A percentile compares a stretch with the other conserved stretches of the same genome.
Evolutionary conservation across 345 rosid genomes (phyloP).

Genomic region (Ceriops tagal): DNA sequence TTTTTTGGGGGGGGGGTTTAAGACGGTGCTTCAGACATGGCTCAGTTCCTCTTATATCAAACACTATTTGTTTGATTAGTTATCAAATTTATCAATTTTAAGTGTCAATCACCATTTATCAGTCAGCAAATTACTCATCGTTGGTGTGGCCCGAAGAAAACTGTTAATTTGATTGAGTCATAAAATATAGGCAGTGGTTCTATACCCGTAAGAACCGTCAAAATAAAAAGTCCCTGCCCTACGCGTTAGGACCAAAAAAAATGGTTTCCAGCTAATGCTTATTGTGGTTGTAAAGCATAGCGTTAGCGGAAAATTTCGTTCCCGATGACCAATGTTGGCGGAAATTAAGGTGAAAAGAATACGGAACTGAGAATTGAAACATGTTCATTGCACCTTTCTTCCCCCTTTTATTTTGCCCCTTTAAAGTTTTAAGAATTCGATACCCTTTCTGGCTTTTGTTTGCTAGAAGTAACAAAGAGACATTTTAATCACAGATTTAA

Average conservation of each 20-base stretch:
- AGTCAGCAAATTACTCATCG: no score
- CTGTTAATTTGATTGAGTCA: neutral
- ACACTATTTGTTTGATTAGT: no score
- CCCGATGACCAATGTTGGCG: no score
- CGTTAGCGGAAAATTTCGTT: neutral
- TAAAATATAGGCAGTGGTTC: neutral
- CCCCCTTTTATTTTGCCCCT: neutral
- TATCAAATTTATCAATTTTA: no score
- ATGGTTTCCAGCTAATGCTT: conserved; percentile 19
- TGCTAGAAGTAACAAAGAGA: neutral
- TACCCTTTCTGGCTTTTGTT: neutral
- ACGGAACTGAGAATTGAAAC: no score
- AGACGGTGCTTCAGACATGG: no score
- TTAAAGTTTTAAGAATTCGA: neutral
- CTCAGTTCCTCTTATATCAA: no score
- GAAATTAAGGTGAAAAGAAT: neutral
- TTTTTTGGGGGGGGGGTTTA: no score
- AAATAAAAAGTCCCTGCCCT: neutral
- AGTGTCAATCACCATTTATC: no score
- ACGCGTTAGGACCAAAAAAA: neutral
- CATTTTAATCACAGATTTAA: no score
- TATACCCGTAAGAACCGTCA: no score
- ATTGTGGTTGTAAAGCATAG: neutral
- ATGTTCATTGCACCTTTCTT: neutral
- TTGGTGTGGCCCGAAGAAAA: no score